Evolutionary conservation across 2,329 filamentous ascomycete species (phyloP), one percentile per base, ranked within the genome.

Genomic region (Neonectria hederae): DNA sequence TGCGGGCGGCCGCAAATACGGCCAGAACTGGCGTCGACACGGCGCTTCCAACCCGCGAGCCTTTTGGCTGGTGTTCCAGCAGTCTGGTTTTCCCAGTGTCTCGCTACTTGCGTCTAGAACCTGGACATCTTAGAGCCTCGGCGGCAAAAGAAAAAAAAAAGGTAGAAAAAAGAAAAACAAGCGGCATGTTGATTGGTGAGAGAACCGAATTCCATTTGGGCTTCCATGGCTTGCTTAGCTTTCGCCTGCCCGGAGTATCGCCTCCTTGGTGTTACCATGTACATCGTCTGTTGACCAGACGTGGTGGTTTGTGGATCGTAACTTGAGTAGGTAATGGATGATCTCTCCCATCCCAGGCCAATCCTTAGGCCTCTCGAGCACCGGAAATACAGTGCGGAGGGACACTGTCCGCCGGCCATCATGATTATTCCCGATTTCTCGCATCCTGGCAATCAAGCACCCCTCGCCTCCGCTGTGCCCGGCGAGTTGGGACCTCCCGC

Each of bases 401-500:
- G 3, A 17, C 26, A 63, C 61, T 54, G 54, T 55, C 45, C 30
- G 22, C 26, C 21, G 46, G 53, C 11, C 49, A n/a, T 21, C n/a
- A 26, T 30, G n/a, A 53, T 38, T 49, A 38, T 49, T 48, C 17
- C 60, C 32, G 46, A 43, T 53, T n/a, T 32, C 30, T 49, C 49
- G 14, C 49, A 63, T 63, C 60, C 60, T 48, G 42, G 60, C 51
- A 35, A 53, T 32, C 54, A 46, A 62, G 54, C 60, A 63, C 59
- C 60, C 60, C 54, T 62, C 60, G 55, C 51, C 61, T 60, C 51
- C 51, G 54, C 55, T 43, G 48, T 53, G 54, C 56, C 60, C 55
- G 61, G 43, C 51, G 54, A 58, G 60, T 63, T 63, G 60, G 60
- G 54, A 59, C 60, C 54, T 63, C 60, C 60, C 49, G 60, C 49